Evolutionary conservation across 106 monocot genomes (phyloP), one percentile per base, ranked within the genome.

Genomic region (Acorus gramineus): DNA sequence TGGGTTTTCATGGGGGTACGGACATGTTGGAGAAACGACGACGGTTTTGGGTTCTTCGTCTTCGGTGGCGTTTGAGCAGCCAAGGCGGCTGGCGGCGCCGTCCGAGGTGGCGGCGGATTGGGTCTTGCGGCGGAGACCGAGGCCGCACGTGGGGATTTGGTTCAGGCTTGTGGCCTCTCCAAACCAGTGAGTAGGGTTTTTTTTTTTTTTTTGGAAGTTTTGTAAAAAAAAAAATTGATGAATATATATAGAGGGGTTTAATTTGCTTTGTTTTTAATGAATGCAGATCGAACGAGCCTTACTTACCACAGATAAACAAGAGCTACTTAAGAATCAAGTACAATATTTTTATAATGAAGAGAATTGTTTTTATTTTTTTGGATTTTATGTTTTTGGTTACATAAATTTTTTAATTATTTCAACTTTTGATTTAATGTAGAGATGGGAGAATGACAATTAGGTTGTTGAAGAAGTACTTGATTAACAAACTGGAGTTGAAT

Each of bases 371-470:
- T 47, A 28, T 62, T 9, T 46, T 3, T 62, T 10, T 3, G 14
- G 11, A 47, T 57, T 12, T 6, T n/a, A 45, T 49, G 2, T 58
- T 68, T 48, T 42, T 49, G 1, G 0, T 8, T 55, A 3, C 49
- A 62, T 2, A 44, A 46, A n/a, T 55, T 48, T 8, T 51, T 66
- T 6, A 3, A 47, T 47, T 52, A 14, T 64, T 43, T 52, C 14
- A 11, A 54, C 11, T 73, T 3, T 56, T 50, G 63, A 3, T 55
- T 2, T 50, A 8, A 46, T 49, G 2, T 11, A 87, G 87, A 69
- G 77, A 87, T 77, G 83, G 74, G 72, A 87, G 80, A 71, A 87
- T 87, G 83, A 80, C 83, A 54, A 64, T 87, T 63, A 74, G 77
- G 69, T 66, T 82, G 77, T 50, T 86, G 65, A 82, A 77, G 73